Evolutionary conservation across 1,284 basidiomycete species (phyloP).

Genomic region (Irpex sp.): DNA sequence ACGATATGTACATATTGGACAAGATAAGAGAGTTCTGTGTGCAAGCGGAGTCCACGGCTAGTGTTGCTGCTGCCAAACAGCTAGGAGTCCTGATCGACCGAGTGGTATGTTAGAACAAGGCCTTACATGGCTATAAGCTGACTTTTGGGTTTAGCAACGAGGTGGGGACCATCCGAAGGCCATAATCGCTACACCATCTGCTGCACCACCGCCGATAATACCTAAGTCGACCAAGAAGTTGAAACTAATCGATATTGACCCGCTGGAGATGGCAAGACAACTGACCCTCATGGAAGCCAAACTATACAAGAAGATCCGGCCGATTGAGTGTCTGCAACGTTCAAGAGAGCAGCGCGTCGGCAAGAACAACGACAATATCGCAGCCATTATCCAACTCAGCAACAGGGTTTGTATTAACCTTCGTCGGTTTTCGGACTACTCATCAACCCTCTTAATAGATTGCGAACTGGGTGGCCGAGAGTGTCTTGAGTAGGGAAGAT

Average conservation of each 20-base stretch:
- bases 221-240: slow-evolving; percentile 76
- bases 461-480: slow-evolving; percentile 93
- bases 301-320: slow-evolving; percentile 85
- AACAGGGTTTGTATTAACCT: slow-evolving; percentile 65
- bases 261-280: slow-evolving; percentile 91
- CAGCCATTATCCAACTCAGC: slow-evolving; percentile 87
- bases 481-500: slow-evolving; percentile 84
- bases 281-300: slow-evolving; percentile 91
- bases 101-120: slow-evolving; percentile 52
- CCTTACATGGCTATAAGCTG: slow-evolving; percentile 9
- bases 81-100: slow-evolving; percentile 72
- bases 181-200: slow-evolving; percentile 30
- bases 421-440: background rate
- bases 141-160: slow-evolving; percentile 40
- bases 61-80: slow-evolving; percentile 67
- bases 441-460: slow-evolving; percentile 43
- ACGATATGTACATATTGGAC: slow-evolving; percentile 58
- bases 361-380: slow-evolving; percentile 78
- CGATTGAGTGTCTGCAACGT: slow-evolving; percentile 88
- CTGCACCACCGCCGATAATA: slow-evolving; percentile 73
- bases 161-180: slow-evolving; percentile 55
- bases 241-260: slow-evolving; percentile 86
- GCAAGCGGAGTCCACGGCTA: slow-evolving; percentile 54
- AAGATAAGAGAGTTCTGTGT: slow-evolving; percentile 76
- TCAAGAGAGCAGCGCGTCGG: slow-evolving; percentile 71